phyloP scores from a whole-genome alignment of 495 filamentous ascomycete genomes.

The Glonium stellatum region DNA sequence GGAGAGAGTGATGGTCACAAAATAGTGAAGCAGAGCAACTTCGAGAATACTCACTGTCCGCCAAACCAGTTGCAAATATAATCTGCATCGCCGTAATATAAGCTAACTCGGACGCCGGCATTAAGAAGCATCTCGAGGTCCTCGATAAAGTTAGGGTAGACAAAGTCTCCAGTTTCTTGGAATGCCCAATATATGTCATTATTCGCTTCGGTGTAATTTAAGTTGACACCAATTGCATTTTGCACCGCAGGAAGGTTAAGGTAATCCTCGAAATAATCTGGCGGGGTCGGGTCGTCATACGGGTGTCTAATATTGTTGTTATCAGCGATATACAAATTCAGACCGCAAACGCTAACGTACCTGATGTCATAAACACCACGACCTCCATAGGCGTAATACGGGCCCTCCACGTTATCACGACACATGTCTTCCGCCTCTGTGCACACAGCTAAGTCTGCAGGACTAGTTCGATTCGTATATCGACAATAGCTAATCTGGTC shows the following conservation, averaged over 20 bases:
- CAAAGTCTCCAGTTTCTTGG: conserved; percentile 45
- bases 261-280: conserved; percentile 41
- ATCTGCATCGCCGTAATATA: conserved; percentile 46
- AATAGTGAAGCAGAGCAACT: conserved; percentile 16
- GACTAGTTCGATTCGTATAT: conserved; percentile 28
- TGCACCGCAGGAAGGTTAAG: conserved; percentile 43
- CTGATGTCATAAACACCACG: conserved; percentile 47
- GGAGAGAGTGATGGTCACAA: background rate
- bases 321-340: background rate
- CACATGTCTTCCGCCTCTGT: conserved; percentile 40
- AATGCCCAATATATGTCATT: conserved; percentile 41
- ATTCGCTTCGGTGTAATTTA: conserved; percentile 43
- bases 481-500: conserved; percentile 41
- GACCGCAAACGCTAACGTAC: background rate
- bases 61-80: conserved; percentile 44
- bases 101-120: conserved; percentile 39
- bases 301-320: conserved; percentile 37
- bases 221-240: conserved; percentile 45
- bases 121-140: conserved; percentile 44
- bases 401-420: conserved; percentile 39
- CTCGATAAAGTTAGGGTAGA: conserved; percentile 39
- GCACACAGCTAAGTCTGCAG: conserved; percentile 36
- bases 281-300: conserved; percentile 43
- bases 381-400: conserved; percentile 42
- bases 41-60: conserved; percentile 34